Evolutionary conservation across 1,139 yeast species (phyloP), one percentile per base, ranked within the genome.

Genomic region (Blastobotrys buckinghamii): DNA sequence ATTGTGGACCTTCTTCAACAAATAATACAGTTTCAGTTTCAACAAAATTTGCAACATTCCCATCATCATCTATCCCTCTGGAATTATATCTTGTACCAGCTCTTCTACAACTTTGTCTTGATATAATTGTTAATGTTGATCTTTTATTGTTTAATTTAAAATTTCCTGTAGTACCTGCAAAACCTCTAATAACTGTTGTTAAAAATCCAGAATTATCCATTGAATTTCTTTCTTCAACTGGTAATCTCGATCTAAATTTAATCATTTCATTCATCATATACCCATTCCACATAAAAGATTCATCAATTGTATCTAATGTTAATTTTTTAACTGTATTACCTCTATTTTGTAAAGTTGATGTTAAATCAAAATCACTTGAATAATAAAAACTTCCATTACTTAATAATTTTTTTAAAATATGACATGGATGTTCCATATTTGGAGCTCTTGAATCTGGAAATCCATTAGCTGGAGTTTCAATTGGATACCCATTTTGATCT

Each of bases 1-100:
- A 88, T 48, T 77, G 73, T 33, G 82, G 74, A 45, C 78, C 78
- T 12, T 72, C 69, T 1, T 78, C 76, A 48, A 75, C 71, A 63
- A 77, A 79, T 57, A 81, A 66, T 33, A 92, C 82, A 42, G 88
- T 77, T 65, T 94, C 99, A 0, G 97, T 87, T 62, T 92, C 98
- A 32, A 92, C 97, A 65, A 87, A 92, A 66, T 92, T 94, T 30
- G 98, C 97, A 15, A 92, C 97, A 63, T 86, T 79, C 6, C 96
- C 96, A 52, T 86, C 89, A 63, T 92, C 98, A 65, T 92, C 97
- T 36, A 90, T 84, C 42, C 99, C 99, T 60, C 99, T 74, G 1
- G 95, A 92, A 63, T 87, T 87, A 67, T 80, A 92, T 54, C 98
- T 74, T 0, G 98, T 92, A 2, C 99, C 99, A 1, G 98, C 97